phyloP scores from a whole-genome alignment of 371 early-diverging fungal species.

The Actinomucor elegans region DNA sequence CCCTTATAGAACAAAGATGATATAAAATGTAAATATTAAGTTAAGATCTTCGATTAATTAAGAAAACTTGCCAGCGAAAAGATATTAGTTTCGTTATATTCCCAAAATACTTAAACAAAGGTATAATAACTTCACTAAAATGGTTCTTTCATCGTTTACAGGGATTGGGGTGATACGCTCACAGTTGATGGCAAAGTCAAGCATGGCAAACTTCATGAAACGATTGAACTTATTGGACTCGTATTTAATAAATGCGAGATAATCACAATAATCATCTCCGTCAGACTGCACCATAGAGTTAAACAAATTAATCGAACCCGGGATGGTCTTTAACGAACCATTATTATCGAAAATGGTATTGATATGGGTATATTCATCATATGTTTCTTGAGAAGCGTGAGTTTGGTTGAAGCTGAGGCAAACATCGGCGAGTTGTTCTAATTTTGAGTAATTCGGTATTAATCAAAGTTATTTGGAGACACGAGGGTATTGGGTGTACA shows the following conservation, averaged over 20 bases:
- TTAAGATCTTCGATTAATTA: too few relatives aligned
- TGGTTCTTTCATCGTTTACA: slow-evolving; percentile 4
- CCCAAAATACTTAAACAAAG: slow-evolving; percentile 1
- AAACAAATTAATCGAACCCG: too few relatives aligned
- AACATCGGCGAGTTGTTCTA: not conserved
- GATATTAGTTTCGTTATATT: not conserved
- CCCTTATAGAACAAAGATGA: not conserved
- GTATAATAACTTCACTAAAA: slow-evolving; percentile 1
- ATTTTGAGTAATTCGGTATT: not conserved
- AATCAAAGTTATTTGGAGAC: not conserved
- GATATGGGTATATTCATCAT: not conserved
- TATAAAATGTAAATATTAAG: too few relatives aligned
- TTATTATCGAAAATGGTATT: too few relatives aligned
- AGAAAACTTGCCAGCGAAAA: not conserved
- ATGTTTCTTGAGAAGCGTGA: not conserved
- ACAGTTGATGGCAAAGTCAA: slow-evolving; percentile 3
- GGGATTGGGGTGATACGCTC: slow-evolving; percentile 1
- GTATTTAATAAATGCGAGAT: not conserved
- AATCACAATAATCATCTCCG: not conserved
- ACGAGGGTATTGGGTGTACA: not conserved
- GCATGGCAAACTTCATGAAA: slow-evolving; percentile 3
- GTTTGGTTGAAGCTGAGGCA: slow-evolving; percentile 1
- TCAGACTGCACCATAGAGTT: too few relatives aligned
- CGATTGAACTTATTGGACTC: not conserved
- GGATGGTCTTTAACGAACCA: too few relatives aligned